These are phyloP conservation scores for Apiotrichum porosum DNA, from an alignment of 1,284 basidiomycete species.

Conservation along the genomic window DNA sequence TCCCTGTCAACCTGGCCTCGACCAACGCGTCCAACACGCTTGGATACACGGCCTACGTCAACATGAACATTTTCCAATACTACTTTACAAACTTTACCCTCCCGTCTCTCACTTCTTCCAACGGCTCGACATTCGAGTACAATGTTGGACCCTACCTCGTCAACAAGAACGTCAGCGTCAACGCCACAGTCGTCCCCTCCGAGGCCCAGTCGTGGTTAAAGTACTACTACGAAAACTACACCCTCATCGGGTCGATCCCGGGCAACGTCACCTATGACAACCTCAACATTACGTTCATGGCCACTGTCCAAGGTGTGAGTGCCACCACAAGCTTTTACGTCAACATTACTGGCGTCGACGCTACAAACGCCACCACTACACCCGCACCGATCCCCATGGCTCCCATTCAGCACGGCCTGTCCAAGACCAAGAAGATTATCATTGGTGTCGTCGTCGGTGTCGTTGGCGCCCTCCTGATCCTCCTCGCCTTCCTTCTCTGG, in stretches of 20 bases:
- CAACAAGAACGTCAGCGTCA: slow-evolving; percentile 26
- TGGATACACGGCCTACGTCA: slow-evolving; percentile 34
- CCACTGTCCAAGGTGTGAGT: slow-evolving; percentile 16
- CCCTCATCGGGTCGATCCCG: slow-evolving; percentile 41
- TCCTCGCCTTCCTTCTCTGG: slow-evolving; percentile 36
- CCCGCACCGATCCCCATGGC: slow-evolving; percentile 24
- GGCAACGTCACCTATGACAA: slow-evolving; percentile 28
- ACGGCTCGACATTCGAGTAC: slow-evolving; percentile 34
- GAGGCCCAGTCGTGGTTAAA: slow-evolving; percentile 47
- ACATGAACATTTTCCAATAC: slow-evolving; percentile 47
- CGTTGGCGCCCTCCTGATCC: slow-evolving; percentile 18
- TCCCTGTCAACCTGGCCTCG: slow-evolving; percentile 42
- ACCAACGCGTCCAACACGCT: slow-evolving; percentile 35
- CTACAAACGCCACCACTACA: slow-evolving; percentile 10
- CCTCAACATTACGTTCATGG: slow-evolving; percentile 38
- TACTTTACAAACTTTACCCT: slow-evolving; percentile 48
- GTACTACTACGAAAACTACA: slow-evolving; percentile 41
- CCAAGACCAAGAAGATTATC: slow-evolving; percentile 41
- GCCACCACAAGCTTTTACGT: slow-evolving; percentile 31
- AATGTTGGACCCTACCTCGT: slow-evolving; percentile 35
- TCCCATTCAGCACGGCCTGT: slow-evolving; percentile 26
- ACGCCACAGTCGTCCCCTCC: slow-evolving; percentile 36
- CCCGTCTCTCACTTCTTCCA: slow-evolving; percentile 41
- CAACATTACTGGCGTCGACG: slow-evolving; percentile 27
- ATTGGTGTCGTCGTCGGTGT: slow-evolving; percentile 44